A percentile compares a stretch with the other conserved stretches of the same genome.
Evolutionary conservation across 257 asterid genomes (phyloP).

Genomic region (Salvia miltiorrhiza): DNA sequence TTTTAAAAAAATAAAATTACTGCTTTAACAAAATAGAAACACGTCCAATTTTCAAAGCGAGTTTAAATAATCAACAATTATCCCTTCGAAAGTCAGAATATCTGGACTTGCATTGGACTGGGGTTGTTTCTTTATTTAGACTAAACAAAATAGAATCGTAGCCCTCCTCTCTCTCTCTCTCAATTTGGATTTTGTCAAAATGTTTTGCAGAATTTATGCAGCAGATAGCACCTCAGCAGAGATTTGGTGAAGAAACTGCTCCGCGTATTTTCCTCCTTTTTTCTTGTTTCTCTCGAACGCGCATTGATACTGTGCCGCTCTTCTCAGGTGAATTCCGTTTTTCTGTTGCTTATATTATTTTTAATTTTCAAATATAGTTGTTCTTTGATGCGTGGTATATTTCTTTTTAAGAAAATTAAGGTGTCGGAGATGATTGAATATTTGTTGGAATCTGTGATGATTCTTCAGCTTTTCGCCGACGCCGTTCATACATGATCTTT

Average conservation of each 20-base stretch:
- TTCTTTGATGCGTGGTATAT: too few relatives aligned
- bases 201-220: neutral
- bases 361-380: neutral
- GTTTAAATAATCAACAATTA: neutral
- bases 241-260: slow-evolving; percentile 21
- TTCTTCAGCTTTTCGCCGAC: neutral
- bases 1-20: too few relatives aligned
- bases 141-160: neutral
- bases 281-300: slow-evolving; percentile 9
- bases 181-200: neutral
- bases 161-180: neutral
- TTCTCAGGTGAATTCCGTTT: slow-evolving; percentile 13
- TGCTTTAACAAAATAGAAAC: too few relatives aligned
- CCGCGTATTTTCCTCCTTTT: slow-evolving; percentile 6
- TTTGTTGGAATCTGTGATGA: neutral
- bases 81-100: neutral
- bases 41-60: neutral
- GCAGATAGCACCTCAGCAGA: neutral
- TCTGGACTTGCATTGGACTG: neutral
- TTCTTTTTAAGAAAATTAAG: too few relatives aligned
- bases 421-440: slow-evolving; percentile 2
- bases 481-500: neutral
- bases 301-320: neutral
- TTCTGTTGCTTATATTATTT: neutral
- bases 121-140: slow-evolving; percentile 7